Conservation (phyloP, 1,284 basidiomycete genomes). For the Ganoderma sinense region DNA sequence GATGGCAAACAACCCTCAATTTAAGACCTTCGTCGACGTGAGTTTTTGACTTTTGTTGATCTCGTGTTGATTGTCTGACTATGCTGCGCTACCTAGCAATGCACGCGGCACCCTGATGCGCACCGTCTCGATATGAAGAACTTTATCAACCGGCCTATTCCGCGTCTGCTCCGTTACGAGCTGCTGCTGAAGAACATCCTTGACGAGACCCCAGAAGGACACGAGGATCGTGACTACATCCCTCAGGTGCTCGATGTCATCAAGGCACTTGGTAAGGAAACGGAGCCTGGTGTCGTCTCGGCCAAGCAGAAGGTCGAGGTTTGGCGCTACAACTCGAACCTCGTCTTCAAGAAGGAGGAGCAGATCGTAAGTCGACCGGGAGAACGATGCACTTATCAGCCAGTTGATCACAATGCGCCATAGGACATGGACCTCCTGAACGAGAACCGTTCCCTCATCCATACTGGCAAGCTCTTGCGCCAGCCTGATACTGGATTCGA, state of each 20-base stretch:
- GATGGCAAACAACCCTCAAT: conserved; percentile 78
- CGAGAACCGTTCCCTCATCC: conserved; percentile 83
- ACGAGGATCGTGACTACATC: conserved; percentile 83
- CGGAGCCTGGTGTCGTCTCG: conserved; percentile 82
- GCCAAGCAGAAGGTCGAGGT: conserved; percentile 89
- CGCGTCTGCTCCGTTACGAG: conserved; percentile 88
- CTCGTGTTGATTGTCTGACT: not conserved
- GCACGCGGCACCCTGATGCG: conserved; percentile 76
- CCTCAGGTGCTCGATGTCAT: conserved; percentile 88
- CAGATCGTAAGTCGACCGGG: conserved; percentile 65
- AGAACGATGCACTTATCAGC: not conserved
- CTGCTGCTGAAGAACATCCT: conserved; percentile 84
- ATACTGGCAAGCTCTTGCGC: conserved; percentile 82
- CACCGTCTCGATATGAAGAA: conserved; percentile 86
- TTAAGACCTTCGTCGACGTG: conserved; percentile 88
- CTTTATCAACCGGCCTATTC: conserved; percentile 90
- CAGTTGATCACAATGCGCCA: conserved; percentile 10
- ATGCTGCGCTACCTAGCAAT: conserved; percentile 53
- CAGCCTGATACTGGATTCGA: conserved; percentile 88
- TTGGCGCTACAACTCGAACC: conserved; percentile 83
- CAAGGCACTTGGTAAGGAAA: conserved; percentile 84
- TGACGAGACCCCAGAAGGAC: conserved; percentile 72
- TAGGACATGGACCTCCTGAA: conserved; percentile 90
- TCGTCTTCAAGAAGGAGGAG: conserved; percentile 83
- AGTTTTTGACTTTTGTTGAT: conserved; percentile 30